Evolutionary conservation across 345 rosid genomes (phyloP).

Genomic region (Excoecaria agallocha): DNA sequence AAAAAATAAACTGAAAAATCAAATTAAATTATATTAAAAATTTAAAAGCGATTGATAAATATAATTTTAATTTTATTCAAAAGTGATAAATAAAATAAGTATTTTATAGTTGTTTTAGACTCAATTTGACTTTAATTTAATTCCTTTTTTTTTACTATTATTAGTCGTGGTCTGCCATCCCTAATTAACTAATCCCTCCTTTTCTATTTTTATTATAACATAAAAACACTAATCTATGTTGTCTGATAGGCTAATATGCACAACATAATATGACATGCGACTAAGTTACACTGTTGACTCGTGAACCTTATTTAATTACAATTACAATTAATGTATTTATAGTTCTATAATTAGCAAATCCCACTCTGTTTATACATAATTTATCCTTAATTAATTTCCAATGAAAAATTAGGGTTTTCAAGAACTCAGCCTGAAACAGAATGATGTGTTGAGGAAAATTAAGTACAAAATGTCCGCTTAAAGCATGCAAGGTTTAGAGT

Average conservation of each 20-base stretch:
- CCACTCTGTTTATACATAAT: not conserved
- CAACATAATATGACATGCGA: not conserved
- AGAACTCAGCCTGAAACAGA: not conserved
- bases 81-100: no score
- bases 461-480: not conserved
- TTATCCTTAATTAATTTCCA: not conserved
- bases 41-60: no score
- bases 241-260: not conserved
- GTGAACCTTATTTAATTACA: not conserved
- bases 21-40: no score
- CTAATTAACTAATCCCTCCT: not conserved
- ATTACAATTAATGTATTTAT: not conserved
- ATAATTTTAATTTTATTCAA: no score
- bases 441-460: not conserved
- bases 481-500: not conserved
- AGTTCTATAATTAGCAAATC: no score
- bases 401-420: no score
- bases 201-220: not conserved
- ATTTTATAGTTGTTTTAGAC: not conserved
- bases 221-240: conserved; percentile 6
- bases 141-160: not conserved
- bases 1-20: no score
- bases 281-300: not conserved
- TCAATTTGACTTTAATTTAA: not conserved
- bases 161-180: conserved; percentile 5